Percentiles rank a stretch among this genome's conserved stretches.
Evolutionary conservation across 176 grass and related monocot species (phyloP).

Genomic region (Sorghum bicolor): DNA sequence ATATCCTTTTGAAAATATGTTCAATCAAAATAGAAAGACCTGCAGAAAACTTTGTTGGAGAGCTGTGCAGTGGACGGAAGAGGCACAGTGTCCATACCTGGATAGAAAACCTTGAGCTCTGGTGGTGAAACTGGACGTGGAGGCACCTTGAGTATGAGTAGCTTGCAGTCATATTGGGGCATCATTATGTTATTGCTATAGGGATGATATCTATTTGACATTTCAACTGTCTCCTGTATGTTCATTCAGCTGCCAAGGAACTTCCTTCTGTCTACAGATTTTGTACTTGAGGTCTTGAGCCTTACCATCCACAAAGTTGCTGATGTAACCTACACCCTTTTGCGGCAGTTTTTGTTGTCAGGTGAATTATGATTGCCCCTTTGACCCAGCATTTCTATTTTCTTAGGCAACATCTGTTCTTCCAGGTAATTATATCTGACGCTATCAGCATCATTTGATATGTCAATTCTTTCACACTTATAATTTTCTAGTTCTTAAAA

Average conservation of each 20-base stretch:
- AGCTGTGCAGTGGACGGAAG: background rate
- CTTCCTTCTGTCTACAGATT: background rate
- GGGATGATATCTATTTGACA: background rate
- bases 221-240: background rate
- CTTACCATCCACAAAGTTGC: background rate
- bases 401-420: constrained; percentile 2
- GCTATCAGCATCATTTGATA: background rate
- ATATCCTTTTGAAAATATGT: constrained; percentile 8
- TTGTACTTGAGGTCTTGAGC: constrained; percentile 2
- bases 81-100: background rate
- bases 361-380: background rate
- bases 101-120: no score
- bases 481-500: background rate
- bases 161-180: background rate
- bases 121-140: no score
- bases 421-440: background rate
- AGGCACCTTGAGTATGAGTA: background rate
- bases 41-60: background rate
- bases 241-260: background rate
- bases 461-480: background rate
- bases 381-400: background rate
- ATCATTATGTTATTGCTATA: background rate
- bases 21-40: background rate
- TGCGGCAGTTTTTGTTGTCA: background rate
- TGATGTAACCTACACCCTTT: constrained; percentile 2